Evolutionary conservation across 2,329 filamentous ascomycete species (phyloP).

Genomic region (Huntiella savannae): DNA sequence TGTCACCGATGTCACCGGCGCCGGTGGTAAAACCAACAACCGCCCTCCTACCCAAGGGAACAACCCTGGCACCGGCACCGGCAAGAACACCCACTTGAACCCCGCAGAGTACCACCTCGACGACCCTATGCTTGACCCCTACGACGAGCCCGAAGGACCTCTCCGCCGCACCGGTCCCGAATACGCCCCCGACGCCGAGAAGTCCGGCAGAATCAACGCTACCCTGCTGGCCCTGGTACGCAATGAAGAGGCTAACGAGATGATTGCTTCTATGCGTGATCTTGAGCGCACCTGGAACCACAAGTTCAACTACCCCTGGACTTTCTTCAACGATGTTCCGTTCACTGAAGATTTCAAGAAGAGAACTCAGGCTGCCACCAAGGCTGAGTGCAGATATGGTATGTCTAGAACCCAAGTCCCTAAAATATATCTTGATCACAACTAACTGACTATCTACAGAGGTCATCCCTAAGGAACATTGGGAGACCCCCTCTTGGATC

Average conservation of each 20-base stretch:
- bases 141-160: conserved; percentile 61
- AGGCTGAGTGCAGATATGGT: conserved; percentile 77
- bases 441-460: conserved; percentile 30
- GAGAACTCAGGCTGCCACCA: conserved; percentile 62
- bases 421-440: background rate
- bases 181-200: conserved; percentile 56
- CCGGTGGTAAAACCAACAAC: conserved; percentile 14
- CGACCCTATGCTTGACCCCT: conserved; percentile 73
- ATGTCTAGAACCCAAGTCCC: conserved; percentile 15
- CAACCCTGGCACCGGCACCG: background rate
- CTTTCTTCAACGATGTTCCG: conserved; percentile 91
- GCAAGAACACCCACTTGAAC: conserved; percentile 6
- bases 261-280: conserved; percentile 77
- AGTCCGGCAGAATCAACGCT: conserved; percentile 76
- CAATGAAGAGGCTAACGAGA: conserved; percentile 69
- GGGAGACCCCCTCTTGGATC: conserved; percentile 84
- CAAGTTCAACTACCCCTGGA: conserved; percentile 99
- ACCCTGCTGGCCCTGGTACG: conserved; percentile 82
- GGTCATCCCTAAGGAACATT: conserved; percentile 83
- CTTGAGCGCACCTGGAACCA: conserved; percentile 89
- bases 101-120: conserved; percentile 40
- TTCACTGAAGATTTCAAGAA: conserved; percentile 88
- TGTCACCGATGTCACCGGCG: conserved; percentile 20
- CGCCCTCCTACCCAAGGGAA: background rate
- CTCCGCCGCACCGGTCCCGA: conserved; percentile 55